Percentiles rank a stretch among this genome's conserved stretches.
Evolutionary conservation across 202 grass and related monocot genomes (phyloP).

Genomic region (Hordeum pubiflorum): DNA sequence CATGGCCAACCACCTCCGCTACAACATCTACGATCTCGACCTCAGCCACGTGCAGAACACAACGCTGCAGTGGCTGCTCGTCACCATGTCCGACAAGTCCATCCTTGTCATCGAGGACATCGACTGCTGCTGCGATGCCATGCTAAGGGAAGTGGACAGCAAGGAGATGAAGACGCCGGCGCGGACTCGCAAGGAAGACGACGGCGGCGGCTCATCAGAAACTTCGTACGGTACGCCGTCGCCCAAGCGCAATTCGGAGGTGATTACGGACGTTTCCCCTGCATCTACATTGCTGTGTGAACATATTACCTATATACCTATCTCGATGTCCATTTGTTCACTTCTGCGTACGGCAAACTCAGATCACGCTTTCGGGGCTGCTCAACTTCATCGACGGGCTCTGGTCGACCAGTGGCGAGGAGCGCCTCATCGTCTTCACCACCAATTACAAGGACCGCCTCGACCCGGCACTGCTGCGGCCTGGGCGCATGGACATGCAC

Average conservation of each 20-base stretch:
- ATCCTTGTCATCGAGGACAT: constrained; percentile 79
- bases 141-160: constrained; percentile 9
- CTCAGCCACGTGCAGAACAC: constrained; percentile 2
- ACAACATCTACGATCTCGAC: constrained; percentile 71
- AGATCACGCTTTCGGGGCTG: constrained; percentile 44
- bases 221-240: background rate
- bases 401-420: constrained; percentile 54
- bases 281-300: background rate
- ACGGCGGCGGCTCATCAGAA: background rate
- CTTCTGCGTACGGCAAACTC: background rate
- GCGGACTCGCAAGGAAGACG: background rate
- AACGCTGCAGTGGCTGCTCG: constrained; percentile 43
- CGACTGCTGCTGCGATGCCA: constrained; percentile 50
- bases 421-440: constrained; percentile 57
- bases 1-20: constrained; percentile 64
- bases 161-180: background rate
- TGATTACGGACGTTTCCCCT: background rate
- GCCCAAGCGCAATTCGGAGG: background rate
- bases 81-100: constrained; percentile 56
- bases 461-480: constrained; percentile 41
- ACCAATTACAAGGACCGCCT: constrained; percentile 56
- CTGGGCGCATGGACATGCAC: constrained; percentile 57
- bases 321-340: background rate
- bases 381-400: constrained; percentile 69
- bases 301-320: background rate